phyloP scores from a whole-genome alignment of 2,329 filamentous ascomycete genomes.

The Sclerotinia subarctica region DNA sequence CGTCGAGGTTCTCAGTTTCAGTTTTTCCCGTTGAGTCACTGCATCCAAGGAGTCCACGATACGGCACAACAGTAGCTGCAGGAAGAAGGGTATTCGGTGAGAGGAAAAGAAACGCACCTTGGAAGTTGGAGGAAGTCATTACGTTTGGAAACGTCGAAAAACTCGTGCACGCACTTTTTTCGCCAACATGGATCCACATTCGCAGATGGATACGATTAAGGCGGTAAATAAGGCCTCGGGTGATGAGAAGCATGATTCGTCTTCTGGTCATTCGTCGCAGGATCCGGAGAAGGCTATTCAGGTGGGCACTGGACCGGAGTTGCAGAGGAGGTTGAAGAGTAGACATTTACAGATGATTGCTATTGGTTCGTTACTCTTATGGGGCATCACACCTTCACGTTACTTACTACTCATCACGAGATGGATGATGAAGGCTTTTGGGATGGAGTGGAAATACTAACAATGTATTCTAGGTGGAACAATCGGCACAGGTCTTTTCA shows the following conservation, averaged over 20 bases:
- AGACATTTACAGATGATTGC: slow-evolving; percentile 68
- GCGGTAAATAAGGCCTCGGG: background rate
- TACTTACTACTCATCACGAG: background rate
- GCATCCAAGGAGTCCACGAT: background rate
- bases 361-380: slow-evolving; percentile 41
- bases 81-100: background rate
- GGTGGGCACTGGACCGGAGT: slow-evolving; percentile 18
- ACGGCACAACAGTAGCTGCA: background rate
- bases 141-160: slow-evolving; percentile 8
- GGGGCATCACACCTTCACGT: slow-evolving; percentile 22
- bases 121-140: slow-evolving; percentile 7
- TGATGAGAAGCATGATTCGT: slow-evolving; percentile 15
- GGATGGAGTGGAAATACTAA: background rate
- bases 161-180: slow-evolving; percentile 7
- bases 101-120: background rate
- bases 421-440: slow-evolving; percentile 13
- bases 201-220: slow-evolving; percentile 8
- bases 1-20: slow-evolving; percentile 16
- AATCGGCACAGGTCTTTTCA: slow-evolving; percentile 70
- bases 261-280: slow-evolving; percentile 8
- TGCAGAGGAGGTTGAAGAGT: slow-evolving; percentile 45
- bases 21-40: background rate
- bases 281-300: slow-evolving; percentile 16
- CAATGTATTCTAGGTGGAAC: slow-evolving; percentile 48
- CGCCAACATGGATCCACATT: slow-evolving; percentile 8